Base-by-base conservation (phyloP, 148 eudicot genomes). In the Amaranthus cruentus region DNA sequence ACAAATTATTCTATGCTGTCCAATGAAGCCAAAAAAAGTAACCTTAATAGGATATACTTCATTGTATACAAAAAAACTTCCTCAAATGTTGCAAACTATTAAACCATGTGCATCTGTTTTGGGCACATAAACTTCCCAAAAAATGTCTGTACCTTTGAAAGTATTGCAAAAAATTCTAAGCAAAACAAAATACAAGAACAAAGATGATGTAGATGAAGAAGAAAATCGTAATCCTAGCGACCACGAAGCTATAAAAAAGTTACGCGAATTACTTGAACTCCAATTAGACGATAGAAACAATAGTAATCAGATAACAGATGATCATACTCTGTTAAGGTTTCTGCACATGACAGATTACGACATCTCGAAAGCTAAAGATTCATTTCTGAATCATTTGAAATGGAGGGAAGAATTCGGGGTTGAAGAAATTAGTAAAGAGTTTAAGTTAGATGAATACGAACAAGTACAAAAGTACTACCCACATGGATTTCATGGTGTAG, bases 401-500 rank as follows among this genome's bases (percentile, higher is more conserved):
- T 88, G 91, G 91, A 70, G 89, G 70, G 76, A 82, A 67, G 89
- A 82, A 43, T 85, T 78, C 46, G 70, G 79, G 53, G 89, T 88
- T 77, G 91, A 88, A 57, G 57, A 77, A 43, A 80, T 88, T 65
- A 66, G 62, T 47, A 84, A 85, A 84, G 92, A 86, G 48, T 86
- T 84, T 55, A 81, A 76, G 55, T 86, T 81, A 73, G 87, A 76
- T 10, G 92, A 86, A 68, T 51, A 43, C 14, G 63, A 54, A 62
- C 78, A 86, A 47, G 88, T 88, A 18, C 81, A 84, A 61, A 81
- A 80, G 52, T 80, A 73, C 52, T 86, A 88, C 61, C 92, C 92
- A 69, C 88, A 88, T 70, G 92, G 92, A 59, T 88, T 63, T 77
- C 92, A 88, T 55, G 89, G 89, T 13, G 89, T 88, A 21, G 89